Evolutionary conservation across 164 flowering plant genomes (phyloP), one percentile per base, ranked within the genome.

Genomic region (Kalanchoe fedtschenkoi): DNA sequence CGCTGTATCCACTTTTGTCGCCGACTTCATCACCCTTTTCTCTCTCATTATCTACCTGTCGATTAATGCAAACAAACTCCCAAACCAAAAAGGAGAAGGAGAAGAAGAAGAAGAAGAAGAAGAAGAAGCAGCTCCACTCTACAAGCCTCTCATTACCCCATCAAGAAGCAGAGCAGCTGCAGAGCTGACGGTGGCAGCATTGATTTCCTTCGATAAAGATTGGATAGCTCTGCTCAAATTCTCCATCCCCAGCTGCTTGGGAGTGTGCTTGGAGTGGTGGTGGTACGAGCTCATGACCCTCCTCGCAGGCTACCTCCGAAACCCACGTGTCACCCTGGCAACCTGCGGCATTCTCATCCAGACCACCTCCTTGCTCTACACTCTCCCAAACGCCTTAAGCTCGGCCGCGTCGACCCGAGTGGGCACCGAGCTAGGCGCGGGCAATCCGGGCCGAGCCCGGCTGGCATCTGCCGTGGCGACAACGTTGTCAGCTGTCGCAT

Each of bases 261-360:
- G 70, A 0, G 90, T 92, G 7, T 92, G 98, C 55, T 63, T 89
- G 14, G 98, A 92, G 59, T 92, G 98, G 98, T 92, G 98, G 98
- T 92, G 98, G 98, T 92, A 92, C 63, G 98, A 92, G 72, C 64
- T 92, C 70, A 86, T 89, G 96, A 89, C 90, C 5, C 72, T 89
- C 35, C 69, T 83, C 2, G 85, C 96, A 0, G 98, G 98, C 0
- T 92, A 89, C 51, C 83, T 92, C 0, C 28, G 54, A 1, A 70
- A 78, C 11, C 98, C 98, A 4, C 72, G 62, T 0, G 76, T 77
- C 0, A 76, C 95, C 0, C 76, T 92, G 0, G 93, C 96, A 7
- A 74, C 91, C 5, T 72, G 96, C 0, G 98, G 88, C 6, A 84
- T 92, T 10, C 86, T 92, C 6, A 92, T 92, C 37, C 98, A 92